Evolutionary conservation across 2,329 filamentous ascomycete genomes (phyloP).

Genomic region (Triangularia setosa): DNA sequence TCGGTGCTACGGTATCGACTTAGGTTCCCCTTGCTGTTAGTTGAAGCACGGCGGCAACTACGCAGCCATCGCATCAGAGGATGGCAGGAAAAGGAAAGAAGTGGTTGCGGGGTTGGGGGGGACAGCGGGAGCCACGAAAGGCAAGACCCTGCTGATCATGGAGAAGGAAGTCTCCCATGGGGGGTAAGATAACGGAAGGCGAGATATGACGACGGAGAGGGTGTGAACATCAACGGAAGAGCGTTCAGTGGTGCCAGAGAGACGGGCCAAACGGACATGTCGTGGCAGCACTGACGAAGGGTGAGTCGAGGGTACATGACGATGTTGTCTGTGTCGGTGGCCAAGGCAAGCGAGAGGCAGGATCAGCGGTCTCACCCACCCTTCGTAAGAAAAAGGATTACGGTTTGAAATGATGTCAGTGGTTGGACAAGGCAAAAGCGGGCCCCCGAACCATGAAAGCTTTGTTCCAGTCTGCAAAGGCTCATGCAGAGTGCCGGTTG

Average conservation of each 20-base stretch:
- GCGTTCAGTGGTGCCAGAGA: background rate
- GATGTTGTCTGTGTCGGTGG: background rate
- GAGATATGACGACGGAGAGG: conserved; percentile 4
- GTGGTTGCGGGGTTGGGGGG: background rate
- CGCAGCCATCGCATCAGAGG: conserved; percentile 8
- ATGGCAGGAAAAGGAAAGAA: conserved; percentile 2
- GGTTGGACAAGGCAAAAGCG: conserved; percentile 12
- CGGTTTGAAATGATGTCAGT: conserved; percentile 27
- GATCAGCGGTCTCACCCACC: conserved; percentile 1
- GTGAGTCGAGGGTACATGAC: background rate
- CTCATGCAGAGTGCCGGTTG: background rate
- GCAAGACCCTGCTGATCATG: conserved; percentile 14
- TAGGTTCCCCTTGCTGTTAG: background rate
- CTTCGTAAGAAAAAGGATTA: conserved; percentile 8
- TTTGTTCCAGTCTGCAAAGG: conserved; percentile 5
- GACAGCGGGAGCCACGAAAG: conserved; percentile 9
- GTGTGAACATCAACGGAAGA: background rate
- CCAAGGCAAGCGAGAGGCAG: conserved; percentile 1
- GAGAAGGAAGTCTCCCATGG: background rate
- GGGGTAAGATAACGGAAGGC: conserved; percentile 1
- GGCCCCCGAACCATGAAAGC: background rate
- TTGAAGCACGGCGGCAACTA: background rate
- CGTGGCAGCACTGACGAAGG: background rate
- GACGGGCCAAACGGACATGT: background rate
- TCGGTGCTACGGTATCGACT: conserved; percentile 5